Base-by-base conservation (phyloP, 495 filamentous ascomycete genomes). In the Talaromyces wortmannii region DNA sequence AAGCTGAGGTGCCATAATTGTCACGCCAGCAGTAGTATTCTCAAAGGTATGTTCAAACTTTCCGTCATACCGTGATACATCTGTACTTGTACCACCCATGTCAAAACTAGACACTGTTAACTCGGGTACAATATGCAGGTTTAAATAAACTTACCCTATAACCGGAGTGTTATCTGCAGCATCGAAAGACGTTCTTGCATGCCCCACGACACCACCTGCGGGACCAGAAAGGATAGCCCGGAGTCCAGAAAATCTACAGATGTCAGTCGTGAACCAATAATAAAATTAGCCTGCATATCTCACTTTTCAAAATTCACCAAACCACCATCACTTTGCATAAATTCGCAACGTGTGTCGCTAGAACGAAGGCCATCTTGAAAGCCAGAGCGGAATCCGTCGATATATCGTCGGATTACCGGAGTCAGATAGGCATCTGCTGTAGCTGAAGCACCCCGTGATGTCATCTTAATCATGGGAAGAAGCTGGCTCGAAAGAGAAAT, bases 1-100 rank as follows among this genome's bases (percentile, higher is more conserved):
- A 1, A 98, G 82, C 63, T 97, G 94, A 0, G 94, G 94, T 0
- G 87, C 91, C 61, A 97, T 92, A 32, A 97, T 95, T 0, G 91
- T 91, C 5, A 98, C 90, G 30, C 94, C 94, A 2, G 94, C 94
- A 1, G 95, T 95, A 0, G 92, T 97, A 2, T 92, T 97, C 63
- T 96, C 94, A 57, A 98, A 97, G 0, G 96, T 94, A 66, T 98
- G 94, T 55, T 97, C 94, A 64, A 96, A 91, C 50, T 92, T 80
- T 12, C 94, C 92, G 42, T 92, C 94, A 61, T 94, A 97, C 31
- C 94, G 76, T 23, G 90, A 95, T 6, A 97, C 92, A 65, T 98
- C 94, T 0, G 94, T 98, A 42, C 87, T 92, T 5, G 94, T 98
- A 31, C 94, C 94, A 33, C 85, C 85, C 94, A 98, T 98, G 60